These are phyloP conservation scores for Barnettozyma hawaiiensis DNA, from an alignment of 1,139 yeast genomes.

Conservation along the genomic window DNA sequence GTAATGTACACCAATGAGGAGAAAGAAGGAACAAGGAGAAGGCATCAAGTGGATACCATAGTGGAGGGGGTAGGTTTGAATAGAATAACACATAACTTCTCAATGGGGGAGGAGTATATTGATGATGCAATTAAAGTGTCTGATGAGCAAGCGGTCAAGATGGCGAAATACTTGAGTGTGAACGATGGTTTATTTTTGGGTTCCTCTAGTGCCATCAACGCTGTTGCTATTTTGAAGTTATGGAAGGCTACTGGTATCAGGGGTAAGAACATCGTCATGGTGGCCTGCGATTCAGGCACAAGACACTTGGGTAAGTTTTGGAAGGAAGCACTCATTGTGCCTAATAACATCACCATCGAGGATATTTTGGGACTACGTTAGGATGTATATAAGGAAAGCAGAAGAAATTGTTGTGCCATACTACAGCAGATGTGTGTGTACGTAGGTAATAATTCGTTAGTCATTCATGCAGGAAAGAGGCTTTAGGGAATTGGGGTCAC, in stretches of 20 bases:
- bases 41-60: conserved; percentile 94
- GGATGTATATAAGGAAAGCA: too few species aligned
- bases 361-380: conserved; percentile 24
- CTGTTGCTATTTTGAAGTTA: conserved; percentile 76
- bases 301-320: conserved; percentile 90
- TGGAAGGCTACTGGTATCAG: conserved; percentile 48
- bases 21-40: conserved; percentile 85
- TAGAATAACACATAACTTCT: conserved; percentile 76
- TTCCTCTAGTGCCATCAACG: conserved; percentile 85
- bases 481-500: conserved; percentile 9
- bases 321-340: conserved; percentile 51
- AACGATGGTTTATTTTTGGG: conserved; percentile 91
- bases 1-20: conserved; percentile 91
- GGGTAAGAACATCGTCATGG: conserved; percentile 73
- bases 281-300: conserved; percentile 89
- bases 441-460: background rate
- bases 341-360: conserved; percentile 28
- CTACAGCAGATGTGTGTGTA: background rate
- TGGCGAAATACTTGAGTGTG: conserved; percentile 80
- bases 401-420: too few species aligned
- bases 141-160: conserved; percentile 74
- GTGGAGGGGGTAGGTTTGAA: conserved; percentile 94
- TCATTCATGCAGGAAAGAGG: background rate
- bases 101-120: conserved; percentile 60
- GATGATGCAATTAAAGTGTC: conserved; percentile 77